Base-by-base conservation (phyloP, 73 alveolate species). In the Breviolum minutum region DNA sequence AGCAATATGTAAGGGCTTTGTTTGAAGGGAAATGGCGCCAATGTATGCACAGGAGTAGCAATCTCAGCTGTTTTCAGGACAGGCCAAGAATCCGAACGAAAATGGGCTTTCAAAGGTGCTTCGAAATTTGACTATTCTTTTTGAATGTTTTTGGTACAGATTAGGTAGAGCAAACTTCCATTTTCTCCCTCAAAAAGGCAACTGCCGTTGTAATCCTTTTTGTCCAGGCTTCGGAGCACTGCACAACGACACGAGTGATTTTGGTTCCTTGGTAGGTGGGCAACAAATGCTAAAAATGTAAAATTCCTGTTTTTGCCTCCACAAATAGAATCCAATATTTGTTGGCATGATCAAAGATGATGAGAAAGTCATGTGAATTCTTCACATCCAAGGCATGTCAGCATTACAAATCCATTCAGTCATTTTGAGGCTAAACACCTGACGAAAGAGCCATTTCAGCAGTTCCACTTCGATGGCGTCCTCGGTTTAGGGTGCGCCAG, bases 401-500 rank as follows among this genome's bases (percentile, higher is more conserved):
- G 77, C 77, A 14, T 22, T 22, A 2, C 77, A 17, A 68, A 14
- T 68, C 77, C 77, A 68, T 22, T 22, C 77, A 1, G 4, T n/a
- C 17, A 14, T 22, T 1, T 8, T 30, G 9, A 89, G 96, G 96
- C 96, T 8, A 48, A 32, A 48, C 85, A 48, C 62, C n/a, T 89
- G 74, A 89, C 87, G 20, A 30, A 85, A 62, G 96, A 89, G 87
- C 96, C 96, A 60, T 89, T 89, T 62, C 87, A 89, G 74, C 96
- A 89, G 73, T 89, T 89, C 87, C 85, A 60, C 30, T 89, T 89
- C 71, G 96, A 89, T 62, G 96, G 96, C 26, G 96, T 89, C 62
- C 87, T 89, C 27, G 96, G 96, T 10, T 54, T 89, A 30, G 96
- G 96, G 95, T 87, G 84, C 63, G 64, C 77, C 79, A 26, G 94